Evolutionary conservation across 306 rosid genomes (phyloP).

Genomic region (Vigna nakashimae): DNA sequence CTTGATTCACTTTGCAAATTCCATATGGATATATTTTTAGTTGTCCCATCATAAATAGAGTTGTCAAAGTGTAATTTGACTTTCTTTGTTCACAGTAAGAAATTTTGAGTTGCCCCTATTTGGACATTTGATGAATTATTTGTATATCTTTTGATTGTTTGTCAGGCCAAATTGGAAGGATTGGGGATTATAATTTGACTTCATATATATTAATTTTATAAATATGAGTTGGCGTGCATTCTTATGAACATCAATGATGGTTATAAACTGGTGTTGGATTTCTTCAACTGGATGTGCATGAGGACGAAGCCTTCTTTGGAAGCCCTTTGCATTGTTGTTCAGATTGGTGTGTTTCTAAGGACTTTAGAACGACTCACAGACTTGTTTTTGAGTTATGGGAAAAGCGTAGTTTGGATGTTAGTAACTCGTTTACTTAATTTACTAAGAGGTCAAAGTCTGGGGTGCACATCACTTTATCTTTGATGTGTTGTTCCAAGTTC

Average conservation of each 20-base stretch:
- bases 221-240: not conserved
- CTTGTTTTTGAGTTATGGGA: slow-evolving; percentile 67
- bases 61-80: no score
- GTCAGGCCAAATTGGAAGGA: no score
- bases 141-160: no score
- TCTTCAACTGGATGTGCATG: slow-evolving; percentile 75
- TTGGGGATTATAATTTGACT: no score
- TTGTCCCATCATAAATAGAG: no score
- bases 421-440: slow-evolving; percentile 51
- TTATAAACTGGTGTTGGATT: slow-evolving; percentile 6
- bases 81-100: no score
- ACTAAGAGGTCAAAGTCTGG: slow-evolving; percentile 70
- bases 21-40: no score
- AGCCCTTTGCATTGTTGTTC: slow-evolving; percentile 75
- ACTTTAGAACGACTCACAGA: slow-evolving; percentile 65
- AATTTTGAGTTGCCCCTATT: no score
- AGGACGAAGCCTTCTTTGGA: slow-evolving; percentile 66
- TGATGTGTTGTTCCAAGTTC: slow-evolving; percentile 76
- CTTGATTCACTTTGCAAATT: no score
- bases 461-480: slow-evolving; percentile 77
- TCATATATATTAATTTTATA: no score
- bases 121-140: no score
- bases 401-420: slow-evolving; percentile 54
- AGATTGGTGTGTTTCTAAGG: slow-evolving; percentile 69
- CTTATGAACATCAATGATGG: slow-evolving; percentile 64